These are phyloP conservation scores for Penicillium riverlandense DNA, from an alignment of 495 filamentous ascomycete genomes.

Conservation along the genomic window DNA sequence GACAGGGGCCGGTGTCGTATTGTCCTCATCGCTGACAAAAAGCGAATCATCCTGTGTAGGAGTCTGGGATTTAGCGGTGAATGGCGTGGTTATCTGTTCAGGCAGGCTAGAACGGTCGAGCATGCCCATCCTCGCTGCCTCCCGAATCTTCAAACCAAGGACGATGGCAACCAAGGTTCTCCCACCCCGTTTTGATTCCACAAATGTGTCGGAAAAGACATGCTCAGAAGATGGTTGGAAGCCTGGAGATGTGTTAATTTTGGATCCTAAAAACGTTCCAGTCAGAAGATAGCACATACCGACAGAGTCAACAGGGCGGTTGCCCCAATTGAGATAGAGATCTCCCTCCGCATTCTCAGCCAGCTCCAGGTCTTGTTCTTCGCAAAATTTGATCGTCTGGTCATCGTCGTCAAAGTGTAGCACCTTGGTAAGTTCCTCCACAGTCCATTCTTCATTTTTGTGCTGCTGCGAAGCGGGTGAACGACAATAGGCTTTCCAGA, in stretches of 20 bases:
- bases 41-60: constrained; percentile 28
- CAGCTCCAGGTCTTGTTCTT: constrained; percentile 61
- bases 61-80: background rate
- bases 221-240: constrained; percentile 42
- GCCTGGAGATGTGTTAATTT: constrained; percentile 10
- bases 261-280: background rate
- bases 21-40: constrained; percentile 38
- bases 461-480: constrained; percentile 53
- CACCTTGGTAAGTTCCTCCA: constrained; percentile 55
- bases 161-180: constrained; percentile 42
- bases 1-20: constrained; percentile 12
- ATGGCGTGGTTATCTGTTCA: constrained; percentile 5
- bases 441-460: constrained; percentile 69
- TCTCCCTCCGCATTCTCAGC: constrained; percentile 40
- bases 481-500: constrained; percentile 52
- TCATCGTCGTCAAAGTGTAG: constrained; percentile 69
- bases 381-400: constrained; percentile 61
- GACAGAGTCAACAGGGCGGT: constrained; percentile 33
- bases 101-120: constrained; percentile 29
- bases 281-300: constrained; percentile 22
- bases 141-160: constrained; percentile 42
- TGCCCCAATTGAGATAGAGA: constrained; percentile 47
- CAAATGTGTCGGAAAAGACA: constrained; percentile 40
- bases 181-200: constrained; percentile 45
- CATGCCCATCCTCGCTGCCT: constrained; percentile 40